Percentiles rank a stretch among this genome's conserved stretches.
Evolutionary conservation across 2,329 filamentous ascomycete species (phyloP).

Genomic region (Aspergillus nomiae): DNA sequence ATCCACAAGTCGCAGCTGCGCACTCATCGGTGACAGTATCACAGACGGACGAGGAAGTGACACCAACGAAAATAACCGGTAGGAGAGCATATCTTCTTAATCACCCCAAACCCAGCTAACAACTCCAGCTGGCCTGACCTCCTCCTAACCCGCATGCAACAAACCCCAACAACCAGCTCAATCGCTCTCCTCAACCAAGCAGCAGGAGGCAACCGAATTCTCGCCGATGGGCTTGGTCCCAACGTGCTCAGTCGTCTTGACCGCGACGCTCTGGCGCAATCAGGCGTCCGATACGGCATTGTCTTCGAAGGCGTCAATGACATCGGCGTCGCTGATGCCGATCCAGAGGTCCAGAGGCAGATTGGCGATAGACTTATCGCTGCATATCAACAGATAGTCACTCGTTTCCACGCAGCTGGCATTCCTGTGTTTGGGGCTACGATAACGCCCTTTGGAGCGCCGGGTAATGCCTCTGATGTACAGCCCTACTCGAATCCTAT

Average conservation of each 20-base stretch:
- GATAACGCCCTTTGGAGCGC: slow-evolving; percentile 63
- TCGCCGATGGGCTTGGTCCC: slow-evolving; percentile 64
- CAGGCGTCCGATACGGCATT: slow-evolving; percentile 62
- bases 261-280: slow-evolving; percentile 63
- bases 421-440: slow-evolving; percentile 65
- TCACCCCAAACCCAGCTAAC: not conserved
- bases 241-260: slow-evolving; percentile 62
- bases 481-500: slow-evolving; percentile 59
- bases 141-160: slow-evolving; percentile 55
- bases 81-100: not conserved
- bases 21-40: slow-evolving; percentile 66
- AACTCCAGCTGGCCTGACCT: slow-evolving; percentile 58
- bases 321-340: slow-evolving; percentile 57
- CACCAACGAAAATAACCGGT: slow-evolving; percentile 60
- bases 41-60: slow-evolving; percentile 65
- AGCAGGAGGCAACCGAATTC: slow-evolving; percentile 68
- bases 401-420: slow-evolving; percentile 55
- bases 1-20: slow-evolving; percentile 46
- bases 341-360: slow-evolving; percentile 46
- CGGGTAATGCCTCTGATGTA: slow-evolving; percentile 26
- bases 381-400: slow-evolving; percentile 62
- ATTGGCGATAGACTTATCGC: slow-evolving; percentile 56
- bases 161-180: slow-evolving; percentile 46
- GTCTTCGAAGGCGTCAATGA: slow-evolving; percentile 72
- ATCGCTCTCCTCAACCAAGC: slow-evolving; percentile 66